These are phyloP conservation scores for Dalbergia cochinchinensis DNA, from an alignment of 306 rosid genomes.

Conservation along the genomic window DNA sequence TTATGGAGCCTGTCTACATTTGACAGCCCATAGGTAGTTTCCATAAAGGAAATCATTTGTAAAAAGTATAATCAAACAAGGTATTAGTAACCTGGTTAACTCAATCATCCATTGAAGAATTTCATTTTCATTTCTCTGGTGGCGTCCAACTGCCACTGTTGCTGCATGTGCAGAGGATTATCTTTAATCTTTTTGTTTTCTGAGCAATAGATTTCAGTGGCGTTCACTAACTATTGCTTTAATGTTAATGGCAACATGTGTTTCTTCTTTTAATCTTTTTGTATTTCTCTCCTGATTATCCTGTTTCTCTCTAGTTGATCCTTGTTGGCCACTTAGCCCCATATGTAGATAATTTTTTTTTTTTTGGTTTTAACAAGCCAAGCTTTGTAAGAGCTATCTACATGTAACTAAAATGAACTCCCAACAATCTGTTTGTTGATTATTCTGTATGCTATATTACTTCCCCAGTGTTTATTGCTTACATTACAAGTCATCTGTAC, in stretches of 20 bases:
- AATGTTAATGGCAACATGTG: neutral
- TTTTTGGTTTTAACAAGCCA: slow-evolving; percentile 23
- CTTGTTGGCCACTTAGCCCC: neutral
- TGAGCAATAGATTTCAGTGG: neutral
- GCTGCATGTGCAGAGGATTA: slow-evolving; percentile 15
- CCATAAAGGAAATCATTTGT: neutral
- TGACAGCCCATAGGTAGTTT: slow-evolving; percentile 24
- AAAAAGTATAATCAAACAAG: neutral
- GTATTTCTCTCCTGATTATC: slow-evolving; percentile 12
- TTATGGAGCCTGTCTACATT: neutral
- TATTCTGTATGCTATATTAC: slow-evolving; percentile 26
- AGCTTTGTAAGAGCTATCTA: neutral
- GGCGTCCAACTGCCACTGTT: neutral
- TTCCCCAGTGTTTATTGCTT: slow-evolving; percentile 5
- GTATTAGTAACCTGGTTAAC: neutral
- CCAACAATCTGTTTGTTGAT: neutral
- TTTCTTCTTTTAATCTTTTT: neutral
- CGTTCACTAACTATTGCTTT: neutral
- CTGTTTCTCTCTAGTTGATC: slow-evolving; percentile 5
- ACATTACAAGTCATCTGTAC: neutral
- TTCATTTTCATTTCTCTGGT: neutral
- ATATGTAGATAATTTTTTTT: neutral
- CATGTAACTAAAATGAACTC: neutral
- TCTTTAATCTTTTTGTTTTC: slow-evolving; percentile 23
- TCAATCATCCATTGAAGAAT: neutral